Evolutionary conservation across 257 asterid genomes (phyloP).

Genomic region (Solanum etuberosum): DNA sequence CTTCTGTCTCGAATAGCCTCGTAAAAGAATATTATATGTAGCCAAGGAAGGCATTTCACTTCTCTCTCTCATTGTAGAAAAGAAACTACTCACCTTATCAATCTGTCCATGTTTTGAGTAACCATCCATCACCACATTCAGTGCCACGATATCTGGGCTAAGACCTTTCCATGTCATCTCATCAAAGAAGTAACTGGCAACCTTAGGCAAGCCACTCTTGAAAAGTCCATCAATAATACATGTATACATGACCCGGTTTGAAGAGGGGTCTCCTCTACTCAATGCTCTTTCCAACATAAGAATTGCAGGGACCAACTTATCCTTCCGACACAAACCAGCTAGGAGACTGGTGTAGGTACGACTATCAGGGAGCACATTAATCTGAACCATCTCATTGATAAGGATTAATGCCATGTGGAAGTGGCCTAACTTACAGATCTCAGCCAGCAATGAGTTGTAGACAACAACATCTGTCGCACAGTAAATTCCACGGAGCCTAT

Average conservation of each 20-base stretch:
- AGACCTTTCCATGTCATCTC: slow-evolving; percentile 38
- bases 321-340: slow-evolving; percentile 55
- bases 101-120: slow-evolving; percentile 49
- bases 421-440: slow-evolving; percentile 42
- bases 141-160: slow-evolving; percentile 43
- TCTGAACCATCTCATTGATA: slow-evolving; percentile 53
- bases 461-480: slow-evolving; percentile 29
- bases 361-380: slow-evolving; percentile 47
- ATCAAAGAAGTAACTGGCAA: slow-evolving; percentile 44
- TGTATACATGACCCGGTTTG: slow-evolving; percentile 49
- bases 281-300: slow-evolving; percentile 42
- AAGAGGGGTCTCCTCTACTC: slow-evolving; percentile 29
- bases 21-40: slow-evolving; percentile 69
- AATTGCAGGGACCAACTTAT: slow-evolving; percentile 51
- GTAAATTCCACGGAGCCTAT: slow-evolving; percentile 31
- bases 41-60: slow-evolving; percentile 42
- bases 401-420: slow-evolving; percentile 31
- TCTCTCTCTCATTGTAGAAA: slow-evolving; percentile 24
- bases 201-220: slow-evolving; percentile 53
- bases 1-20: slow-evolving; percentile 42
- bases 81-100: slow-evolving; percentile 20
- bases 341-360: slow-evolving; percentile 47
- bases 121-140: slow-evolving; percentile 65
- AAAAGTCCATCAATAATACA: slow-evolving; percentile 62
- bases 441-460: slow-evolving; percentile 56